Evolutionary conservation across 169 alveolate species (phyloP).

Genomic region (Toxoplasma gondii): DNA sequence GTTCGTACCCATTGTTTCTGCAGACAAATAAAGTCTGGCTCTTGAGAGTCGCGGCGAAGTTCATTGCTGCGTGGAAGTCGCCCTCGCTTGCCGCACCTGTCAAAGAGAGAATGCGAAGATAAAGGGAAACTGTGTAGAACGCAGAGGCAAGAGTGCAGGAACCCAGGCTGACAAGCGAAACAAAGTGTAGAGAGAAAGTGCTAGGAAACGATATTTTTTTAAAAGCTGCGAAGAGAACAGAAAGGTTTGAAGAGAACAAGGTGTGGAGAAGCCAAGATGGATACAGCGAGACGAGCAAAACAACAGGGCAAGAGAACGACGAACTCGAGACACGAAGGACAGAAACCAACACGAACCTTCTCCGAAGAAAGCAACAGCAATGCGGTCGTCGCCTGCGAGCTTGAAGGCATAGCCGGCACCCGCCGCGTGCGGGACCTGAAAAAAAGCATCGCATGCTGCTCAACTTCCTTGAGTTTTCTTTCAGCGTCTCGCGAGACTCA

Average conservation of each 20-base stretch:
- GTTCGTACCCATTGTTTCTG: slow-evolving; percentile 87
- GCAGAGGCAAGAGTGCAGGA: background rate
- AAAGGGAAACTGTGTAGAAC: background rate
- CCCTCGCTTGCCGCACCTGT: slow-evolving; percentile 97
- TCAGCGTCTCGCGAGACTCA: too few relatives aligned
- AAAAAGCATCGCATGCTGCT: slow-evolving; percentile 40
- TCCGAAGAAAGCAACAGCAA: slow-evolving; percentile 93
- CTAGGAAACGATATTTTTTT: background rate
- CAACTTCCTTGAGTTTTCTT: too few relatives aligned
- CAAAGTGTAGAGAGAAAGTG: background rate
- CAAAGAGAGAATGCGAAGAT: background rate
- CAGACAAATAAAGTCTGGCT: slow-evolving; percentile 93
- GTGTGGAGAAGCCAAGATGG: too few relatives aligned
- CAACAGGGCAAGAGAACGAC: background rate
- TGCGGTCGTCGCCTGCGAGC: slow-evolving; percentile 82
- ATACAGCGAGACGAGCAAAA: background rate
- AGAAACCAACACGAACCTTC: slow-evolving; percentile 83
- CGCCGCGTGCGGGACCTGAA: slow-evolving; percentile 94
- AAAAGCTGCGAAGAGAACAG: background rate
- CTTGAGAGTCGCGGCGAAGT: slow-evolving; percentile 93
- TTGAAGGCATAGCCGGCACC: slow-evolving; percentile 96
- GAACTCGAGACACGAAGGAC: background rate
- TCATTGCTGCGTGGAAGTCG: slow-evolving; percentile 95
- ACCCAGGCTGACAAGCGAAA: background rate
- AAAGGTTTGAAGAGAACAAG: background rate